Conservation (phyloP, 345 rosid genomes). For the Pistacia integerrima region DNA sequence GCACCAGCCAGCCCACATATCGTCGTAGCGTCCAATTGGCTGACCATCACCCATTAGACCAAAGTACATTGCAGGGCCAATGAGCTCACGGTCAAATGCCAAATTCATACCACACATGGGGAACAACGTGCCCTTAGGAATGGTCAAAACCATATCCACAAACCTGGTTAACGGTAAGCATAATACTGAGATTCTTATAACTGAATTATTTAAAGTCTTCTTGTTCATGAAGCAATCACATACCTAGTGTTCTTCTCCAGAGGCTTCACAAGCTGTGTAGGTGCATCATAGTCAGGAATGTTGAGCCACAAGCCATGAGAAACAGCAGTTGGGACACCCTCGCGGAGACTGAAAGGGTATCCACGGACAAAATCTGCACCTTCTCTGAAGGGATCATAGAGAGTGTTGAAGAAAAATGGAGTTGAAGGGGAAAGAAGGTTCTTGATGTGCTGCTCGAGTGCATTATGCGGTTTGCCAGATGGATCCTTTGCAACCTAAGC, state of each 20-base stretch:
- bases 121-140: conserved; percentile 92
- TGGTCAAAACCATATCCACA: conserved; percentile 88
- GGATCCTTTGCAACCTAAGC: conserved; percentile 93
- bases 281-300: conserved; percentile 98
- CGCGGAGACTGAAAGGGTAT: conserved; percentile 92
- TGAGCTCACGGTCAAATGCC: conserved; percentile 83
- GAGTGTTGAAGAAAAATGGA: conserved; percentile 93
- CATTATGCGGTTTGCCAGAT: conserved; percentile 73
- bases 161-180: conserved; percentile 42
- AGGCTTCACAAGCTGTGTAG: conserved; percentile 99
- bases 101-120: conserved; percentile 99
- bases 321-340: conserved; percentile 93
- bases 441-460: conserved; percentile 96
- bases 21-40: conserved; percentile 91
- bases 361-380: conserved; percentile 98
- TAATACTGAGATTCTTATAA: background rate
- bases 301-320: conserved; percentile 99
- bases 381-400: conserved; percentile 84
- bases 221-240: background rate
- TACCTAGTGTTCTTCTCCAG: conserved; percentile 87
- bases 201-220: background rate
- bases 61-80: conserved; percentile 99
- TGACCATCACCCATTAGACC: conserved; percentile 99
- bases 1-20: conserved; percentile 99
- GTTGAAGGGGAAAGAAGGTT: conserved; percentile 86